A percentile compares a stretch with the other conserved stretches of the same genome.
phyloP scores from a whole-genome alignment of 2,329 filamentous ascomycete genomes.

The Thielaviopsis musarum region DNA sequence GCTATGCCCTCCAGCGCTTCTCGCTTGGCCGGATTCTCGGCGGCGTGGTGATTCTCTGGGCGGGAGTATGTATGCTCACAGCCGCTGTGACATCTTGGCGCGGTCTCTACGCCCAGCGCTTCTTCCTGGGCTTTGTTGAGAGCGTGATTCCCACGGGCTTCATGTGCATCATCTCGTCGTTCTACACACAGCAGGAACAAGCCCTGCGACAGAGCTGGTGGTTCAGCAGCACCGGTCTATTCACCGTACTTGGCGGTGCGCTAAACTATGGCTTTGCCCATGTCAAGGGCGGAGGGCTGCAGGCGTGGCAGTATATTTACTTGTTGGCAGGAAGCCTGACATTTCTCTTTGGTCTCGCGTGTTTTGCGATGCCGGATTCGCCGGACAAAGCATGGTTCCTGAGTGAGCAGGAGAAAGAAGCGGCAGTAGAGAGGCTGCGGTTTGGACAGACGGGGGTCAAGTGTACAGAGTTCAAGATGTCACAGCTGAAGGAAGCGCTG shows the following conservation, averaged over 20 bases:
- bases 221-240: constrained; percentile 43
- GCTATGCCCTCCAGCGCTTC: constrained; percentile 52
- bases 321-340: constrained; percentile 47
- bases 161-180: constrained; percentile 44
- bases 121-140: constrained; percentile 47
- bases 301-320: constrained; percentile 56
- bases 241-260: constrained; percentile 44
- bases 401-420: constrained; percentile 40
- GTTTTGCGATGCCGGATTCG: constrained; percentile 48
- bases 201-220: constrained; percentile 48
- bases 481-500: constrained; percentile 40
- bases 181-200: constrained; percentile 50
- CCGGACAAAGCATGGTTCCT: constrained; percentile 55
- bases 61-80: constrained; percentile 48
- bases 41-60: constrained; percentile 47
- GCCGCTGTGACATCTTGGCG: constrained; percentile 46
- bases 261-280: constrained; percentile 54
- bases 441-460: constrained; percentile 46
- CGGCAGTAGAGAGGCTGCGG: constrained; percentile 46
- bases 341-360: constrained; percentile 45
- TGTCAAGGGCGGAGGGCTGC: constrained; percentile 34
- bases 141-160: constrained; percentile 49
- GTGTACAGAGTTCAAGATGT: constrained; percentile 40
- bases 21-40: constrained; percentile 48
- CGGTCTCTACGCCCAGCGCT: constrained; percentile 49